Conservation (phyloP, 331 rosid genomes). For the Malus hybrid region DNA sequence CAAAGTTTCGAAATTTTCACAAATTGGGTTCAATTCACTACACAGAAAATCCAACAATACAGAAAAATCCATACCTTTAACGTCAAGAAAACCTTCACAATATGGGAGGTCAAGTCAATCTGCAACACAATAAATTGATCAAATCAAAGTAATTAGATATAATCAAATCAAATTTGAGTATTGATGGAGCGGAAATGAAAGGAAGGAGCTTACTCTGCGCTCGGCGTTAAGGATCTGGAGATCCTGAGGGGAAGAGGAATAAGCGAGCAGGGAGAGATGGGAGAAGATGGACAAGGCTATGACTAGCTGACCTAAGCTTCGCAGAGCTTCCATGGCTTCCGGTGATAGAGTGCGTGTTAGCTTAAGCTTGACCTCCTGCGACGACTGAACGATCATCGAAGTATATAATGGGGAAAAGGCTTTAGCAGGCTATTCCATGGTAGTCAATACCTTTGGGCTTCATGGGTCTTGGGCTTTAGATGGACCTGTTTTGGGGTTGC, state of each 20-base stretch:
- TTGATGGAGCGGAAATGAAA: not conserved
- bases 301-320: slow-evolving; percentile 27
- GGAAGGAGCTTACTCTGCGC: slow-evolving; percentile 58
- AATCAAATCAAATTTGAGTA: not conserved
- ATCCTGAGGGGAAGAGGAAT: slow-evolving; percentile 36
- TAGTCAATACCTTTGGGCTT: not conserved
- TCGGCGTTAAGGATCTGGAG: slow-evolving; percentile 87
- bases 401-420: not conserved
- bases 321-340: slow-evolving; percentile 54
- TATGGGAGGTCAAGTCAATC: slow-evolving; percentile 88
- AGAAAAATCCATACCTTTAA: slow-evolving; percentile 49
- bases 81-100: slow-evolving; percentile 75
- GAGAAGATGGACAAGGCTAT: slow-evolving; percentile 28
- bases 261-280: slow-evolving; percentile 20
- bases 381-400: not conserved
- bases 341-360: not conserved
- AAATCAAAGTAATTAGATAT: not conserved
- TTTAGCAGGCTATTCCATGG: not conserved
- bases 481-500: not conserved
- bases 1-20: not conserved
- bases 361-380: slow-evolving; percentile 3
- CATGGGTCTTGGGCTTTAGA: not conserved
- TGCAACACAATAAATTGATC: slow-evolving; percentile 31
- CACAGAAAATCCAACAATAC: not conserved
- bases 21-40: not conserved